Evolutionary conservation across 2,329 filamentous ascomycete genomes (phyloP).

Genomic region (Fusarium scirpi): DNA sequence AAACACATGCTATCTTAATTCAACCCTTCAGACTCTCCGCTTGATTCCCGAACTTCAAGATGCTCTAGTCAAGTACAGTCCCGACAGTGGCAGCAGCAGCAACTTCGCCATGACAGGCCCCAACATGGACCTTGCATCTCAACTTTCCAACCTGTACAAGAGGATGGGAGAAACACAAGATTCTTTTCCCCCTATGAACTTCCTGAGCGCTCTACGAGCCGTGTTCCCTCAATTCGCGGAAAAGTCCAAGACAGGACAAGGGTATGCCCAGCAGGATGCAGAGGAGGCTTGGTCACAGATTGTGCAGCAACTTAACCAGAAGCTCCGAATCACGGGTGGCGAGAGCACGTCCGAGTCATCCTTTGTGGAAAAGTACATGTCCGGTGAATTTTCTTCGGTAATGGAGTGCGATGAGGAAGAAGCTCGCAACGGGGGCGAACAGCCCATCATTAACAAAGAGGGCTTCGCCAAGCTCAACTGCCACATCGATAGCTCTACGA

Average conservation of each 20-base stretch:
- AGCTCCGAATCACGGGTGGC: conserved; percentile 73
- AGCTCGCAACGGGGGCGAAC: conserved; percentile 80
- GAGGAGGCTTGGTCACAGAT: conserved; percentile 99
- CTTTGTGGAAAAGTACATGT: conserved; percentile 92
- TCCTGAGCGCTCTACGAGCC: conserved; percentile 81
- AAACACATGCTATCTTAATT: conserved; percentile 99
- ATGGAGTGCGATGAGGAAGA: conserved; percentile 86
- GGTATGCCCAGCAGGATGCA: conserved; percentile 97
- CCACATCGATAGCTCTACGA: conserved; percentile 88
- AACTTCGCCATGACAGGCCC: conserved; percentile 54
- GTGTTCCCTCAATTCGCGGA: conserved; percentile 95
- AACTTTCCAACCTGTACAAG: conserved; percentile 86
- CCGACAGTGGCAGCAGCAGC: conserved; percentile 54
- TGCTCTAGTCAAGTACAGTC: conserved; percentile 72
- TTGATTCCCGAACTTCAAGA: conserved; percentile 91
- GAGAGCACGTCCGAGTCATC: conserved; percentile 66
- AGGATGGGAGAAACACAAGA: conserved; percentile 91
- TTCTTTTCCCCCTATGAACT: conserved; percentile 84
- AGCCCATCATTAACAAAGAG: conserved; percentile 75
- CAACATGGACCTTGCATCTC: conserved; percentile 75
- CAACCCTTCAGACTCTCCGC: conserved; percentile 90
- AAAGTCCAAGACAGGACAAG: conserved; percentile 81
- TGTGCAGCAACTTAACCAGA: conserved; percentile 82
- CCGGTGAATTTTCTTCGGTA: conserved; percentile 80
- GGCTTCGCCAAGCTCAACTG: conserved; percentile 93